A percentile compares a stretch with the other conserved stretches of the same genome.
These are phyloP conservation scores for Ustilago tritici DNA, from an alignment of 1,284 basidiomycete genomes.

Conservation along the genomic window DNA sequence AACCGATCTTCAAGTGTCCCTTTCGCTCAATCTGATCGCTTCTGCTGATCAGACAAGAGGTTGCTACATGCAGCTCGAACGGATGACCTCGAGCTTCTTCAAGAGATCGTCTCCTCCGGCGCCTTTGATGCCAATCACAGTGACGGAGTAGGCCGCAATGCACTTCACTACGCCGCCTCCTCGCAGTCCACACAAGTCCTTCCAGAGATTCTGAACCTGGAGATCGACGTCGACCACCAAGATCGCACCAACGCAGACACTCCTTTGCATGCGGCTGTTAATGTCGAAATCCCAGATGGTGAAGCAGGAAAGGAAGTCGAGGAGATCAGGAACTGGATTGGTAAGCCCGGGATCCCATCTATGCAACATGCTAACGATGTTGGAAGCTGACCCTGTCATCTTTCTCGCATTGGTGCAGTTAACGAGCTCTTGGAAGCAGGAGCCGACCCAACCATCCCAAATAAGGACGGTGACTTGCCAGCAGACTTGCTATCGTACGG, in stretches of 20 bases:
- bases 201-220: conserved; percentile 63
- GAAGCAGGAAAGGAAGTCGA: conserved; percentile 72
- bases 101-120: conserved; percentile 52
- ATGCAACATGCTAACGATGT: background rate
- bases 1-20: background rate
- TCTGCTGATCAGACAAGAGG: conserved; percentile 49
- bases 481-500: conserved; percentile 56
- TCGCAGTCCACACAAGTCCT: conserved; percentile 56
- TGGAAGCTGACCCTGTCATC: background rate
- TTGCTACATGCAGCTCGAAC: conserved; percentile 60
- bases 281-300: conserved; percentile 69
- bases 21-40: background rate
- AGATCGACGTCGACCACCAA: conserved; percentile 84
- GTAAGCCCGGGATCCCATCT: conserved; percentile 56
- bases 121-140: conserved; percentile 61
- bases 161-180: conserved; percentile 64
- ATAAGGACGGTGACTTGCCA: conserved; percentile 64
- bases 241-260: conserved; percentile 82
- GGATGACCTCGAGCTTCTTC: conserved; percentile 59
- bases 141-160: conserved; percentile 65
- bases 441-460: conserved; percentile 57
- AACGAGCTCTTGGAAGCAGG: conserved; percentile 65
- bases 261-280: conserved; percentile 83
- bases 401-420: conserved; percentile 30
- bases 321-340: conserved; percentile 74